phyloP scores from a whole-genome alignment of 1,284 basidiomycete genomes.

The Marasmius sp. region DNA sequence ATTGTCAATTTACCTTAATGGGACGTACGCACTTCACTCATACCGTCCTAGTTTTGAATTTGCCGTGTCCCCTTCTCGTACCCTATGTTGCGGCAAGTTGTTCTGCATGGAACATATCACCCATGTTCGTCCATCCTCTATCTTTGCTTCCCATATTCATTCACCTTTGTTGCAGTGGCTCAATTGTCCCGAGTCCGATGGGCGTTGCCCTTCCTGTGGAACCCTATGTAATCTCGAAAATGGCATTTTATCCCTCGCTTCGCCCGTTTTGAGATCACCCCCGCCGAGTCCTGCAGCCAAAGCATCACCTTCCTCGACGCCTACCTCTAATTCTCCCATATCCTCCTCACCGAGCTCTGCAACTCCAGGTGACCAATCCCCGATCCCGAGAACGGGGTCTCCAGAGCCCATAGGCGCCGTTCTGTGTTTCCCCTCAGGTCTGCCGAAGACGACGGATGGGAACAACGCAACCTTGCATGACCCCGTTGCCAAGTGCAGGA shows the following conservation, averaged over 20 bases:
- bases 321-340: neutral
- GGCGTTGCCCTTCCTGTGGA: conserved; percentile 33
- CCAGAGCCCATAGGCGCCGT: too few species aligned
- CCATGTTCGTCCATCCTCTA: conserved; percentile 25
- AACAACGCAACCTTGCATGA: too few species aligned
- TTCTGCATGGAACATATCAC: conserved; percentile 36
- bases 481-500: too few species aligned
- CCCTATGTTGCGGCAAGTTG: conserved; percentile 34
- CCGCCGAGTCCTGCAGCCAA: neutral
- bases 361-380: neutral
- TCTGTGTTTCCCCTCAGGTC: too few species aligned
- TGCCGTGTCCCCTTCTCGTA: conserved; percentile 31
- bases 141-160: neutral
- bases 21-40: neutral
- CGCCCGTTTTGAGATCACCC: conserved; percentile 16
- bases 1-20: neutral
- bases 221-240: conserved; percentile 27
- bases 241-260: conserved; percentile 28
- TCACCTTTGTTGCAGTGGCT: conserved; percentile 28
- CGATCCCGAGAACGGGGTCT: neutral
- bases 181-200: conserved; percentile 31
- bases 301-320: neutral
- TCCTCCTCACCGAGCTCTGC: neutral
- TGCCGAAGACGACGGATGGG: too few species aligned
- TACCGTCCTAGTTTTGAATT: conserved; percentile 32